Percentiles rank a stretch among this genome's conserved stretches.
Evolutionary conservation across 2,329 filamentous ascomycete genomes (phyloP).

Genomic region (Fonsecaea nubica): DNA sequence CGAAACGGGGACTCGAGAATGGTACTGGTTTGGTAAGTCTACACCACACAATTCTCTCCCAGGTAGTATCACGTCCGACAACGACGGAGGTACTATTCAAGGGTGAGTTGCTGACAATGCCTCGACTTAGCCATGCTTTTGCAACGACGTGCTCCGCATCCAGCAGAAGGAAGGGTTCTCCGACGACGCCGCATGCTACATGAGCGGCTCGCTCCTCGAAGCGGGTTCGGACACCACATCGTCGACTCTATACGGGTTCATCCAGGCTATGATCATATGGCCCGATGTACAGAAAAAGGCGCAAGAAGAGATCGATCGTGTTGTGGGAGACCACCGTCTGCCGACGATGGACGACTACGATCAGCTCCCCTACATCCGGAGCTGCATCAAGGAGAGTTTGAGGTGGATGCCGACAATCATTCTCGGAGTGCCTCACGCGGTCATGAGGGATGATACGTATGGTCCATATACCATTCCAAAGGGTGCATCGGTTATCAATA

Average conservation of each 20-base stretch:
- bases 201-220: slow-evolving; percentile 51
- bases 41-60: too few relatives aligned
- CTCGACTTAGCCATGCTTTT: slow-evolving; percentile 31
- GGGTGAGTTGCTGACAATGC: not conserved
- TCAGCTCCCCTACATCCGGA: slow-evolving; percentile 60
- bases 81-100: not conserved
- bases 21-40: slow-evolving; percentile 24
- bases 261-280: slow-evolving; percentile 59
- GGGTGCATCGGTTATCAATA: slow-evolving; percentile 35
- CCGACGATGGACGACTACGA: slow-evolving; percentile 58
- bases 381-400: slow-evolving; percentile 62
- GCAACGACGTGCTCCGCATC: slow-evolving; percentile 27
- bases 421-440: slow-evolving; percentile 36
- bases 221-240: slow-evolving; percentile 55
- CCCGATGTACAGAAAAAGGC: slow-evolving; percentile 55
- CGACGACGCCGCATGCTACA: slow-evolving; percentile 35
- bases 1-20: slow-evolving; percentile 24
- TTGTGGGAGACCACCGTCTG: slow-evolving; percentile 57
- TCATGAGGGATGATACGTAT: slow-evolving; percentile 36
- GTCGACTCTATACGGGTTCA: slow-evolving; percentile 51
- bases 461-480: slow-evolving; percentile 37
- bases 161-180: slow-evolving; percentile 34
- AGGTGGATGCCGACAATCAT: slow-evolving; percentile 58
- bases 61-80: too few relatives aligned
- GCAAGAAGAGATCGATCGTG: slow-evolving; percentile 57